These are phyloP conservation scores for Scytalidium lignicola DNA, from an alignment of 2,329 filamentous ascomycete species.

Conservation along the genomic window DNA sequence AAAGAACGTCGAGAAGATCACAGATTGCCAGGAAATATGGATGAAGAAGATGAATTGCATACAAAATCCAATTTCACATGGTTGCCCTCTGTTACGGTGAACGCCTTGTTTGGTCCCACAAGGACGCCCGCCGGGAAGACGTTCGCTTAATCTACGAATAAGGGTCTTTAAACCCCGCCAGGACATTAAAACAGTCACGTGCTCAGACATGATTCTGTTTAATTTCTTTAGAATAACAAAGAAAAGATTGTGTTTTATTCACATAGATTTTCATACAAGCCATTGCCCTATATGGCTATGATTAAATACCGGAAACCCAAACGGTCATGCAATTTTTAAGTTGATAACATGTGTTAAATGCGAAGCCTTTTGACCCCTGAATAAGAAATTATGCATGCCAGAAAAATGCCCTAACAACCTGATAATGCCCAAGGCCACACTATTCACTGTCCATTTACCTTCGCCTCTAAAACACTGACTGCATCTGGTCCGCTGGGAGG, in stretches of 20 bases:
- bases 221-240: no score
- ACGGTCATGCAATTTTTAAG: background rate
- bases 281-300: no score
- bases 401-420: background rate
- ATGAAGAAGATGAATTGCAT: background rate
- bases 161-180: background rate
- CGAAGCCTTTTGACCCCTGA: background rate
- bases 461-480: conserved; percentile 35
- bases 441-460: conserved; percentile 30
- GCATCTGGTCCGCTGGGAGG: conserved; percentile 25
- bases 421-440: background rate
- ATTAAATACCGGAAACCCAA: background rate
- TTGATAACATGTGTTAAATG: background rate
- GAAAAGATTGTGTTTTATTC: no score
- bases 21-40: background rate
- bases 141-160: background rate
- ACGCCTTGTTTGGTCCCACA: background rate
- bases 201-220: background rate
- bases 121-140: background rate
- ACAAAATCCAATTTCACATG: background rate
- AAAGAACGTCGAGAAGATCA: conserved; percentile 5
- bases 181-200: background rate
- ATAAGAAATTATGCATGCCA: background rate
- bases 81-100: background rate
- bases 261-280: no score